These are phyloP conservation scores for Suillus hirtellus DNA, from an alignment of 768 basidiomycete species.

Conservation along the genomic window DNA sequence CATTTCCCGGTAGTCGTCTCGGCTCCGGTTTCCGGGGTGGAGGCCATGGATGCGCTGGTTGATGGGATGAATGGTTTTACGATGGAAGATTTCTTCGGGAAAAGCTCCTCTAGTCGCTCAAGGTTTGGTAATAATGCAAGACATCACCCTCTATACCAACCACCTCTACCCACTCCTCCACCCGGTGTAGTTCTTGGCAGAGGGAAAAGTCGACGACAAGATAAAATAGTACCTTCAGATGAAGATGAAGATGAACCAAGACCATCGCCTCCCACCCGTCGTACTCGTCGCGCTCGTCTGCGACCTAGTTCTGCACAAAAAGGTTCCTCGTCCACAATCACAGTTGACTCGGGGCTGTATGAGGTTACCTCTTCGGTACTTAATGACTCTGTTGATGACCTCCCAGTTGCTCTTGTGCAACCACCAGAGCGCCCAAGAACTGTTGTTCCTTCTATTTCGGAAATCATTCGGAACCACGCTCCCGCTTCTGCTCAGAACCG, in stretches of 20 bases:
- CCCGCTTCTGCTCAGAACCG: conserved; percentile 56
- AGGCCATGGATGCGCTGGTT: conserved; percentile 86
- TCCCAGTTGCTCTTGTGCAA: conserved; percentile 17
- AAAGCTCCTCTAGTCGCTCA: conserved; percentile 45
- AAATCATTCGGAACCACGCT: conserved; percentile 80
- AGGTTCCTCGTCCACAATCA: conserved; percentile 33
- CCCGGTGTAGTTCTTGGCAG: conserved; percentile 73
- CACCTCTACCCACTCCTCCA: conserved; percentile 81
- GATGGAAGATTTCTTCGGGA: conserved; percentile 55
- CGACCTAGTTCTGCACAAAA: conserved; percentile 27
- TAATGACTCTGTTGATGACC: conserved; percentile 16
- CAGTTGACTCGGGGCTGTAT: conserved; percentile 22
- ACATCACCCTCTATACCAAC: conserved; percentile 78
- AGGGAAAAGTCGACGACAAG: conserved; percentile 33
- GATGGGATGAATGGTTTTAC: conserved; percentile 81
- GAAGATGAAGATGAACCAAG: conserved; percentile 46
- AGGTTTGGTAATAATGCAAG: conserved; percentile 59
- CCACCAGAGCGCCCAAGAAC: conserved; percentile 40
- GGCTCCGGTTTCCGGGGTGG: conserved; percentile 76
- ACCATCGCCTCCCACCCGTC: conserved; percentile 16
- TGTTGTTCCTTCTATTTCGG: conserved; percentile 79
- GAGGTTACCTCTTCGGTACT: conserved; percentile 18
- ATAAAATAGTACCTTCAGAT: conserved; percentile 43
- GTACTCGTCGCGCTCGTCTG: conserved; percentile 16
- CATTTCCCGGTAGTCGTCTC: conserved; percentile 69